These are phyloP conservation scores for Leonotis leonurus DNA, from an alignment of 257 asterid species.

Conservation along the genomic window DNA sequence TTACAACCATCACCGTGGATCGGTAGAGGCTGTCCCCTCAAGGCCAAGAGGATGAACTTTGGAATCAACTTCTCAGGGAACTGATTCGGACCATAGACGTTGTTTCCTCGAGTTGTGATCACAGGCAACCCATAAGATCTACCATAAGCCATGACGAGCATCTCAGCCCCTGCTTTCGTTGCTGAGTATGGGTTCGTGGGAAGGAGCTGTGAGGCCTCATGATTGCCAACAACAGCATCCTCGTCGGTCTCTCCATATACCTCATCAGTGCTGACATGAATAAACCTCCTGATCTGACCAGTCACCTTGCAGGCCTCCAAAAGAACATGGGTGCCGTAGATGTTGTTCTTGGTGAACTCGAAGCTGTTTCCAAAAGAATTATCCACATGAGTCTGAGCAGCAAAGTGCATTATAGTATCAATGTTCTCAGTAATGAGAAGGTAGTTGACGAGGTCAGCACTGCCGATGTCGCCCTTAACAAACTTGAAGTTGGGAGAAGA, in stretches of 20 bases:
- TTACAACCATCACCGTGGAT: conserved; percentile 68
- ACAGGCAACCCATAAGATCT: conserved; percentile 65
- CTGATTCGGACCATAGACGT: conserved; percentile 68
- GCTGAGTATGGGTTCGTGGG: conserved; percentile 71
- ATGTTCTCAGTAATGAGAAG: conserved; percentile 55
- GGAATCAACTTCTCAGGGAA: conserved; percentile 72
- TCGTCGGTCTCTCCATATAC: conserved; percentile 69
- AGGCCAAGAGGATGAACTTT: conserved; percentile 59
- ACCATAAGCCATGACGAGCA: conserved; percentile 76
- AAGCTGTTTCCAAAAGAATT: conserved; percentile 69
- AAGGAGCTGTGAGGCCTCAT: conserved; percentile 61
- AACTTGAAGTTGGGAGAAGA: conserved; percentile 61
- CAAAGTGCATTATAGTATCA: conserved; percentile 71
- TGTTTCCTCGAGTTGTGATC: conserved; percentile 65
- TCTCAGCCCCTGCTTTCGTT: conserved; percentile 68
- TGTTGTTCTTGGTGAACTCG: conserved; percentile 70
- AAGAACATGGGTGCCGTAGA: conserved; percentile 66
- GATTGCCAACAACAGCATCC: conserved; percentile 67
- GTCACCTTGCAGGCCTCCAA: conserved; percentile 66
- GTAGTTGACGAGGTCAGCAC: conserved; percentile 64
- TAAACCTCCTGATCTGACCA: conserved; percentile 55
- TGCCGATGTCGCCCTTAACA: conserved; percentile 56
- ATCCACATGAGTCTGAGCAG: conserved; percentile 71
- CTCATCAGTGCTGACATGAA: conserved; percentile 70
- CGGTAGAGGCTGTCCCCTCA: conserved; percentile 59